Conservation (phyloP, 768 basidiomycete genomes). For the Lentinula detonsa region DNA sequence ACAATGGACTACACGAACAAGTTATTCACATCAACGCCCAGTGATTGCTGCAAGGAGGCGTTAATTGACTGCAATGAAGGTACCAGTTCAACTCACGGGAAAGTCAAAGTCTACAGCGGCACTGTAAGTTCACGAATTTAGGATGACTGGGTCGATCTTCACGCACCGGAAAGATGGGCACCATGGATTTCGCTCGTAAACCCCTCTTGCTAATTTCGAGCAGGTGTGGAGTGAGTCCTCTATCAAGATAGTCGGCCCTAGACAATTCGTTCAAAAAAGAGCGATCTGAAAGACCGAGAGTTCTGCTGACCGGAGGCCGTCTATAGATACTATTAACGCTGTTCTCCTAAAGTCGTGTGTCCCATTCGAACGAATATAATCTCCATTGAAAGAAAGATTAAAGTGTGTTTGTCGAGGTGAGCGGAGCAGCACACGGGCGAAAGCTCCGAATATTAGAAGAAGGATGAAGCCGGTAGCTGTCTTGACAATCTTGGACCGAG, state of each 20-base stretch:
- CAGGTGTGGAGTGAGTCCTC: conserved; percentile 80
- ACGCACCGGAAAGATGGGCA: conserved; percentile 81
- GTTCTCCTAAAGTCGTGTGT: conserved; percentile 80
- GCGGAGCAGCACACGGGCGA: conserved; percentile 30
- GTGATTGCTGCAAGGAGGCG: conserved; percentile 56
- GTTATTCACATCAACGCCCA: conserved; percentile 73
- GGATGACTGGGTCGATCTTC: not conserved
- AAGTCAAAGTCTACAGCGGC: conserved; percentile 68
- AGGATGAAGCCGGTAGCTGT: conserved; percentile 32
- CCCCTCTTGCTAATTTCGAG: conserved; percentile 77
- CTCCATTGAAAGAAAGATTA: conserved; percentile 29
- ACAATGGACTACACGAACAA: not conserved
- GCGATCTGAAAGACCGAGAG: not conserved
- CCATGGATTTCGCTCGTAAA: conserved; percentile 82
- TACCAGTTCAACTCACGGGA: conserved; percentile 56
- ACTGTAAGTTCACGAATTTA: not conserved
- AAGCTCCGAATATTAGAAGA: conserved; percentile 36
- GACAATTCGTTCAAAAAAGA: conserved; percentile 9
- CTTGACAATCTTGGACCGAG: conserved; percentile 29
- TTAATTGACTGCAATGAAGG: not conserved
- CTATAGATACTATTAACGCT: conserved; percentile 81
- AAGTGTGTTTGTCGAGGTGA: conserved; percentile 18
- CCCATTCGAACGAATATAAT: conserved; percentile 61
- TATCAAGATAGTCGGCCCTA: conserved; percentile 84
- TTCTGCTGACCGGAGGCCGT: conserved; percentile 62